Conservation (phyloP, 345 rosid genomes). For the Eucalyptus dawsonii region DNA sequence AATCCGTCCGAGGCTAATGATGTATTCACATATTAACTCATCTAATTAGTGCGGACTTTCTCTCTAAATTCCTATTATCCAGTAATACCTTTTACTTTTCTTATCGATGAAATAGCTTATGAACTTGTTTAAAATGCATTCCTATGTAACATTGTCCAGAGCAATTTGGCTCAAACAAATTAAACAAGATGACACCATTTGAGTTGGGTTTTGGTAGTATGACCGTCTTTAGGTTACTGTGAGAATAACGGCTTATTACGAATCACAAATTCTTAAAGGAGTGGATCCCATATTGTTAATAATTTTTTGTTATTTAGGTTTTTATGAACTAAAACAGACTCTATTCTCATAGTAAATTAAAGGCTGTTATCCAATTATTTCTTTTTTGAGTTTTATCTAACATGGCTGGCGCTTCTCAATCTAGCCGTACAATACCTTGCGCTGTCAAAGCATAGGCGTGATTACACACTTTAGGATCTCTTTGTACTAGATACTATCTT, state of each 20-base stretch:
- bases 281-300: no score
- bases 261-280: no score
- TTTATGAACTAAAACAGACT: no score
- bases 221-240: no score
- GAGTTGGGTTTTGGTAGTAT: no score
- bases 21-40: not conserved
- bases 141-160: not conserved
- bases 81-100: not conserved
- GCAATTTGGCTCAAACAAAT: not conserved
- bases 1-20: not conserved
- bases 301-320: no score
- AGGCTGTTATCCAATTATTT: no score
- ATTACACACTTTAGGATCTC: not conserved
- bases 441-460: not conserved
- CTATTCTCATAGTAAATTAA: no score
- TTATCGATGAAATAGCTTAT: not conserved
- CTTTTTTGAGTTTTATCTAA: no score
- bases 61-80: not conserved
- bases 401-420: not conserved
- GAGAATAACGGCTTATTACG: rapidly evolving
- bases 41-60: not conserved
- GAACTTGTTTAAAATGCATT: not conserved
- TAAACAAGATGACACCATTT: not conserved
- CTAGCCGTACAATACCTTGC: not conserved
- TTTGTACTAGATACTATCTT: no score